These are phyloP conservation scores for Starmerella potacharoeniae DNA, from an alignment of 805 yeast genomes.

Conservation along the genomic window DNA sequence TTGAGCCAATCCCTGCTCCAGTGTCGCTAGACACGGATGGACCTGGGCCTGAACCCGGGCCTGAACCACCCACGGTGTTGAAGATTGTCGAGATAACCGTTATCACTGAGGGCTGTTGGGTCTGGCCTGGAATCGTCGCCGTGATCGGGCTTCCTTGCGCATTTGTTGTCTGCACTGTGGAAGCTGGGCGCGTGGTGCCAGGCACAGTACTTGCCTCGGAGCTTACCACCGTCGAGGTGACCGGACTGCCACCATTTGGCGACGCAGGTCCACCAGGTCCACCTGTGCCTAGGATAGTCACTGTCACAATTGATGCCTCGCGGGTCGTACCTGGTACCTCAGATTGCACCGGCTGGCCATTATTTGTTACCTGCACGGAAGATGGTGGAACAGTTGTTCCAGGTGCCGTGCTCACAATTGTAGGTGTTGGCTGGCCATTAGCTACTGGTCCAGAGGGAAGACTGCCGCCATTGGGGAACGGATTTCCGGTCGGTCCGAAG, in stretches of 20 bases:
- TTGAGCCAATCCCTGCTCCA: too few species aligned
- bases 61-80: not conserved
- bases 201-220: slow-evolving; percentile 6
- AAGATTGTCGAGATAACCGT: slow-evolving; percentile 15
- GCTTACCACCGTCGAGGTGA: too few species aligned
- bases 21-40: too few species aligned
- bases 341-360: not conserved
- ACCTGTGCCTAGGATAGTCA: not conserved
- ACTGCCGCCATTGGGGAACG: not conserved
- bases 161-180: slow-evolving; percentile 9
- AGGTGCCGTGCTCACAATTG: not conserved
- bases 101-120: slow-evolving; percentile 5
- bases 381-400: not conserved
- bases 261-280: too few species aligned
- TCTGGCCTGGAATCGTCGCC: slow-evolving; percentile 11
- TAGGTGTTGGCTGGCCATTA: not conserved
- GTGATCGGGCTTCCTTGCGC: not conserved
- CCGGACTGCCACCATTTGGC: too few species aligned
- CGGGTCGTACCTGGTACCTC: not conserved
- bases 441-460: not conserved
- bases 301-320: not conserved
- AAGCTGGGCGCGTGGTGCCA: slow-evolving; percentile 14
- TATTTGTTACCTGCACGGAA: not conserved
- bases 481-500: not conserved
- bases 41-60: too few species aligned